phyloP scores from a whole-genome alignment of 2,329 filamentous ascomycete species.

The Volutella citrinella region DNA sequence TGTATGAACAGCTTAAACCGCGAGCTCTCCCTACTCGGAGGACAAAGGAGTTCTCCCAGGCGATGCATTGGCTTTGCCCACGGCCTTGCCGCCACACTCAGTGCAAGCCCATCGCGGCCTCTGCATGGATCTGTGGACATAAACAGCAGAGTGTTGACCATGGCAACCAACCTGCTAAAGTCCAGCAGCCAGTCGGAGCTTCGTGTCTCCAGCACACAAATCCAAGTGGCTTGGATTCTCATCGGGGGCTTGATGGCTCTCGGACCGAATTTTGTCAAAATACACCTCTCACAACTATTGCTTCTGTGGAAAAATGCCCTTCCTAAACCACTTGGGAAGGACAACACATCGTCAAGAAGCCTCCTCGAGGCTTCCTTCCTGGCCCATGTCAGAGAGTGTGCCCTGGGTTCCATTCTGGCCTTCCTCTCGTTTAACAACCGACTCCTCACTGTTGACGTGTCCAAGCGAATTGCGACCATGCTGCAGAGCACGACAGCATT shows the following conservation, averaged over 20 bases:
- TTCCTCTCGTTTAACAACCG: constrained; percentile 94
- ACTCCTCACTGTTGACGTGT: constrained; percentile 88
- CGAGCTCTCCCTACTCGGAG: constrained; percentile 75
- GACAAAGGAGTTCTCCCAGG: constrained; percentile 73
- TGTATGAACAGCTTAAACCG: constrained; percentile 94
- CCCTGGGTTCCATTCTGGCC: constrained; percentile 83
- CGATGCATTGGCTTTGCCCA: constrained; percentile 89
- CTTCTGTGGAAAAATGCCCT: constrained; percentile 96
- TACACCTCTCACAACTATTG: constrained; percentile 90
- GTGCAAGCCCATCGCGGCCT: constrained; percentile 82
- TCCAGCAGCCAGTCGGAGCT: constrained; percentile 89
- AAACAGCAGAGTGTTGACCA: constrained; percentile 84
- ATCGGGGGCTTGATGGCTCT: constrained; percentile 96
- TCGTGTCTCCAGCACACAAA: constrained; percentile 86
- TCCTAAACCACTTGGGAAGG: constrained; percentile 89
- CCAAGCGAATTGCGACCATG: constrained; percentile 89
- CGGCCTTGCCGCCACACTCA: constrained; percentile 85
- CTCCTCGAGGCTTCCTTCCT: constrained; percentile 89
- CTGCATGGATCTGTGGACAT: constrained; percentile 94
- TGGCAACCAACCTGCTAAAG: constrained; percentile 89
- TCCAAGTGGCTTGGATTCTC: constrained; percentile 96
- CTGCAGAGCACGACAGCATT: constrained; percentile 92
- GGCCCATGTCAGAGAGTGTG: constrained; percentile 91
- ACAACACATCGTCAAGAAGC: constrained; percentile 81
- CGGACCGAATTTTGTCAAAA: constrained; percentile 97